These are phyloP conservation scores for Biscogniauxia mediterranea DNA, from an alignment of 2,329 filamentous ascomycete genomes.

Conservation along the genomic window DNA sequence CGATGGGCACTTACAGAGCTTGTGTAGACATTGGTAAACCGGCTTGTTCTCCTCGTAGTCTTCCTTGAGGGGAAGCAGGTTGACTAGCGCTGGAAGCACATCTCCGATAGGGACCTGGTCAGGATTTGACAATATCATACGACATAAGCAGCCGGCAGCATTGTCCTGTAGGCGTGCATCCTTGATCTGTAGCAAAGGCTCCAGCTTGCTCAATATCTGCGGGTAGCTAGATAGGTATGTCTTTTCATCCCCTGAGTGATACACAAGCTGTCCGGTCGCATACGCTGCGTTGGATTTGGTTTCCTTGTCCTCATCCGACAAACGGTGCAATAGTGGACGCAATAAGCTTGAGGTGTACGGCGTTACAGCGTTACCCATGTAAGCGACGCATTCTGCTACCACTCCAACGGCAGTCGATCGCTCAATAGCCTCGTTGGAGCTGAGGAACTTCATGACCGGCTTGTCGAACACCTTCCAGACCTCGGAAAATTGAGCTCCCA, in stretches of 20 bases:
- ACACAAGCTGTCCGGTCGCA: slow-evolving; percentile 79
- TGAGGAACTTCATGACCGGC: slow-evolving; percentile 82
- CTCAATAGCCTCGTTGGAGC: slow-evolving; percentile 82
- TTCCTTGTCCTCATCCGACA: slow-evolving; percentile 86
- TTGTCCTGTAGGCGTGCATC: slow-evolving; percentile 88
- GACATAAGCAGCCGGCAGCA: slow-evolving; percentile 82
- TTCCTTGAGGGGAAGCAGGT: slow-evolving; percentile 81
- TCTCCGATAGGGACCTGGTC: slow-evolving; percentile 76
- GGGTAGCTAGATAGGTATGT: slow-evolving; percentile 74
- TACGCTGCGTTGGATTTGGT: slow-evolving; percentile 96
- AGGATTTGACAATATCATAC: slow-evolving; percentile 90
- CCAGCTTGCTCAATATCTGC: slow-evolving; percentile 79
- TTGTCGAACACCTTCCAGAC: slow-evolving; percentile 97
- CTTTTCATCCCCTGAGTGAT: slow-evolving; percentile 72
- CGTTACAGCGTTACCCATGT: slow-evolving; percentile 79
- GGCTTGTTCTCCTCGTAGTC: slow-evolving; percentile 97
- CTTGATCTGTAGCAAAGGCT: slow-evolving; percentile 75
- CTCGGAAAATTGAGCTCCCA: slow-evolving; percentile 78
- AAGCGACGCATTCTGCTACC: slow-evolving; percentile 84
- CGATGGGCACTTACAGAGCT: slow-evolving; percentile 64
- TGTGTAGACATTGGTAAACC: slow-evolving; percentile 85
- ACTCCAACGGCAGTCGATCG: slow-evolving; percentile 88
- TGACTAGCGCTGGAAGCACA: slow-evolving; percentile 77
- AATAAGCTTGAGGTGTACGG: slow-evolving; percentile 76
- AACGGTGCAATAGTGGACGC: slow-evolving; percentile 78